A percentile compares a stretch with the other conserved stretches of the same genome.
phyloP scores from a whole-genome alignment of 2,329 filamentous ascomycete species.

The Westerdykella sp. region DNA sequence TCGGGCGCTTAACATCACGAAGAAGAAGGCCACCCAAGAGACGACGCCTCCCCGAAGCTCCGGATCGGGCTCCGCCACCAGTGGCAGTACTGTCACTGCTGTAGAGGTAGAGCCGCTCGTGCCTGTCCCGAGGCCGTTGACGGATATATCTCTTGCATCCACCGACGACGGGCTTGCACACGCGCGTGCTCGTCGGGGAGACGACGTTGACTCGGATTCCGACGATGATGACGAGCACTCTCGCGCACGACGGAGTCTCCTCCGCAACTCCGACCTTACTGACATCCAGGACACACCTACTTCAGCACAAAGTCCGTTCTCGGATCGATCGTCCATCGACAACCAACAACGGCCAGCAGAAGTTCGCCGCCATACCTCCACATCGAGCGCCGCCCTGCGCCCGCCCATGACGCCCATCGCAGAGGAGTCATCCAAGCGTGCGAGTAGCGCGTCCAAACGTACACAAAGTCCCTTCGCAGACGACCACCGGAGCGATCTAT shows the following conservation, averaged over 20 bases:
- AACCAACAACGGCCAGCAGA: constrained; percentile 15
- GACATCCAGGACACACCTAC: constrained; percentile 35
- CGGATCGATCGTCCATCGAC: constrained; percentile 25
- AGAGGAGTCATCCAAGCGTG: constrained; percentile 40
- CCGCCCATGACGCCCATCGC: constrained; percentile 41
- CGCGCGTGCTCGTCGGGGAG: constrained; percentile 24
- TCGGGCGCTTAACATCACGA: constrained; percentile 42
- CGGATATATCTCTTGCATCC: constrained; percentile 26
- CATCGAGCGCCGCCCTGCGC: constrained; percentile 18
- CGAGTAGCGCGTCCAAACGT: constrained; percentile 28
- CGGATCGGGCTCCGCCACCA: constrained; percentile 12
- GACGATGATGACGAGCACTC: constrained; percentile 33
- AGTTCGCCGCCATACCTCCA: constrained; percentile 26
- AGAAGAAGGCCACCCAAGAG: constrained; percentile 27
- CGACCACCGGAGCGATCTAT: constrained; percentile 25
- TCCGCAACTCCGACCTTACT: constrained; percentile 28
- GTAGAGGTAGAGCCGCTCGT: constrained; percentile 18
- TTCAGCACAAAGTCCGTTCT: constrained; percentile 31
- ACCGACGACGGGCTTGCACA: constrained; percentile 29
- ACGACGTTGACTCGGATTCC: constrained; percentile 23
- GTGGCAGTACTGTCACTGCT: constrained; percentile 14
- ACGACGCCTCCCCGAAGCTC: constrained; percentile 25
- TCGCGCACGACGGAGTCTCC: constrained; percentile 26
- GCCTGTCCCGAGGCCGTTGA: constrained; percentile 23
- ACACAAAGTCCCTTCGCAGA: constrained; percentile 33